A percentile compares a stretch with the other conserved stretches of the same genome.
Evolutionary conservation across 352 stramenopile genomes (phyloP).

Genomic region (Phytophthora sansomeana): DNA sequence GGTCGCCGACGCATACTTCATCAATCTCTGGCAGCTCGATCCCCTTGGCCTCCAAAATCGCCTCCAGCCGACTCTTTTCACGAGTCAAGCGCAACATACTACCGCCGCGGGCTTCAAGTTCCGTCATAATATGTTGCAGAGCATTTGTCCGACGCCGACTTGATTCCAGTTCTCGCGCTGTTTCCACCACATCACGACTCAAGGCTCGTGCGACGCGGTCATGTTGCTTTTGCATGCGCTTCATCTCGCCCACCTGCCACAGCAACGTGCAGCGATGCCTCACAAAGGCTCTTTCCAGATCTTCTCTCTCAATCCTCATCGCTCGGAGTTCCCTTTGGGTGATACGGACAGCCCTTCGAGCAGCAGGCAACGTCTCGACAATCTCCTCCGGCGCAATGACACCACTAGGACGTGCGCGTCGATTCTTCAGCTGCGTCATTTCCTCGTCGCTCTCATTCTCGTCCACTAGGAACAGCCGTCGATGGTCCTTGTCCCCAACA

Average conservation of each 20-base stretch:
- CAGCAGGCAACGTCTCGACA: constrained; percentile 71
- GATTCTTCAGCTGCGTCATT: constrained; percentile 43
- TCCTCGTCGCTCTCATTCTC: constrained; percentile 44
- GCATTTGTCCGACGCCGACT: constrained; percentile 75
- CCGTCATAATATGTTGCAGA: constrained; percentile 84
- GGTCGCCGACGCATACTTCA: constrained; percentile 70
- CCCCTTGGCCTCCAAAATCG: constrained; percentile 48
- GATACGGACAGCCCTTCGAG: constrained; percentile 73
- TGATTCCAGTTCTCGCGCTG: constrained; percentile 67
- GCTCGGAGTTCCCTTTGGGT: constrained; percentile 75
- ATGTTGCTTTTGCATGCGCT: constrained; percentile 78
- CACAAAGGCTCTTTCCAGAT: constrained; percentile 81
- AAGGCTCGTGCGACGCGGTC: constrained; percentile 61
- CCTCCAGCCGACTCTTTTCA: constrained; percentile 71
- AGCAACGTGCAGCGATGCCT: constrained; percentile 68
- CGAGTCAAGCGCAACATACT: constrained; percentile 62
- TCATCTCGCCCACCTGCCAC: constrained; percentile 72
- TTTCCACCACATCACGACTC: constrained; percentile 51
- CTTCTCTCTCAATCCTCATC: constrained; percentile 77
- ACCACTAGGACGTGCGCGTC: constrained; percentile 45
- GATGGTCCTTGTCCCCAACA: constrained; percentile 35
- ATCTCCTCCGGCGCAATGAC: constrained; percentile 80
- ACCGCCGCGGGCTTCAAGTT: constrained; percentile 69
- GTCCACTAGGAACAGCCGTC: constrained; percentile 32
- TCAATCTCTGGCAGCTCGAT: constrained; percentile 65